Evolutionary conservation across 139 green algal genomes (phyloP).

Genomic region (Micractinium sp.): DNA sequence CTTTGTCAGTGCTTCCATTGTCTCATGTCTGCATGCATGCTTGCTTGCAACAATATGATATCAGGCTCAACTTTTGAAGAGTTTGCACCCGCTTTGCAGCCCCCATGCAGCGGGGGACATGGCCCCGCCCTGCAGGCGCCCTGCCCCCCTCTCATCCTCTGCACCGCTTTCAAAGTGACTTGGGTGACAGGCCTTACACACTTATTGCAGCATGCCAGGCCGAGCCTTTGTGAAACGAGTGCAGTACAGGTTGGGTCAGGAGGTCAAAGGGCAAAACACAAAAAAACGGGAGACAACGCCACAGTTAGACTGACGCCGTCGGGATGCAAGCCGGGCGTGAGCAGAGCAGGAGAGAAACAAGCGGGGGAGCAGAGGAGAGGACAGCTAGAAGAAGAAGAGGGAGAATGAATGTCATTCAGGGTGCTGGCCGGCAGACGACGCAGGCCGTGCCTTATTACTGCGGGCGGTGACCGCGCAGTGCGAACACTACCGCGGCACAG

Average conservation of each 20-base stretch:
- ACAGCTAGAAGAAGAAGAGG: neutral
- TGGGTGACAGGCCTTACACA: neutral
- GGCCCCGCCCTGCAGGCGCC: too few relatives aligned
- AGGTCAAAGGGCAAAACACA: neutral
- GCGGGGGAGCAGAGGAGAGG: neutral
- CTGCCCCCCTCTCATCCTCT: too few relatives aligned
- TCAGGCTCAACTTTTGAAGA: too few relatives aligned
- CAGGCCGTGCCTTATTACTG: too few relatives aligned
- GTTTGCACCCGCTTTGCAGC: too few relatives aligned
- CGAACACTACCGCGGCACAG: neutral
- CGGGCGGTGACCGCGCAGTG: neutral
- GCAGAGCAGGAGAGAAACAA: too few relatives aligned
- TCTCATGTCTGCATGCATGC: too few relatives aligned
- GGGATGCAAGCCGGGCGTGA: neutral
- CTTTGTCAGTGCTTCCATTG: too few relatives aligned
- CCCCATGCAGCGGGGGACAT: too few relatives aligned
- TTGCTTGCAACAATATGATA: too few relatives aligned
- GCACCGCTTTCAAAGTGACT: too few relatives aligned
- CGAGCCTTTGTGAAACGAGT: neutral
- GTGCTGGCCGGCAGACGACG: neutral
- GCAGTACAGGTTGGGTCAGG: neutral
- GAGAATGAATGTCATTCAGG: neutral
- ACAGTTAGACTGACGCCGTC: neutral
- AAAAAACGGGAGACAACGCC: neutral
- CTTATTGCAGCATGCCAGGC: neutral